Conservation (phyloP, 2,329 filamentous ascomycete genomes). For the Cladophialophora yegresii region DNA sequence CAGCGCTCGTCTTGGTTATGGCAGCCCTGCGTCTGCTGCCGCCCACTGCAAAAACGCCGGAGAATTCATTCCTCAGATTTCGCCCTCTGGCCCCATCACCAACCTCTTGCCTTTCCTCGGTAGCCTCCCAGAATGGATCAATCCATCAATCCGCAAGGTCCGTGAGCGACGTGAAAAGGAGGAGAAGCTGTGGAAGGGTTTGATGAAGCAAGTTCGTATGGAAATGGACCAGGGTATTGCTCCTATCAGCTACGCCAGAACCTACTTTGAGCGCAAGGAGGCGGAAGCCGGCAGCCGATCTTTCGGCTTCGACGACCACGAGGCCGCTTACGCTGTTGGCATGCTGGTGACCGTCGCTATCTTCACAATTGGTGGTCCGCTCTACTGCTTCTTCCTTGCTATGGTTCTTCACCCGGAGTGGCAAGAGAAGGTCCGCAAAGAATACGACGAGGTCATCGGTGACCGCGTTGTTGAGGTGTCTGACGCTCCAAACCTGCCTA, state of each 20-base stretch:
- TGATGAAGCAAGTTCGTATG: conserved; percentile 35
- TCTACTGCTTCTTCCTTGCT: conserved; percentile 40
- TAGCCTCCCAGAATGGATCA: conserved; percentile 37
- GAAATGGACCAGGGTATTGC: conserved; percentile 36
- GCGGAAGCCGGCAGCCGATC: conserved; percentile 30
- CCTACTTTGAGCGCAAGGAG: conserved; percentile 37
- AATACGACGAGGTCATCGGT: conserved; percentile 50
- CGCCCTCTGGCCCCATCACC: conserved; percentile 37
- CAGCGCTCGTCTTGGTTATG: conserved; percentile 36
- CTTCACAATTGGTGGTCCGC: conserved; percentile 38
- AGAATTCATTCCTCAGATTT: conserved; percentile 38
- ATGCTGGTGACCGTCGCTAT: conserved; percentile 38
- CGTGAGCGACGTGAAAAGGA: conserved; percentile 38
- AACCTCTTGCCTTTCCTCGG: conserved; percentile 37
- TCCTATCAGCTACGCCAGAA: conserved; percentile 35
- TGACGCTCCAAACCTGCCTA: conserved; percentile 44
- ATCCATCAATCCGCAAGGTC: conserved; percentile 34
- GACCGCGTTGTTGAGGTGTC: conserved; percentile 49
- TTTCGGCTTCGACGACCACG: conserved; percentile 36
- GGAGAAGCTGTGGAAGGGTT: conserved; percentile 38
- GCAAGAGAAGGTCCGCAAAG: conserved; percentile 50
- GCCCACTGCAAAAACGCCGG: conserved; percentile 38
- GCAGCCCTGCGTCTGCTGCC: conserved; percentile 34
- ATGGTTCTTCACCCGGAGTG: conserved; percentile 55
- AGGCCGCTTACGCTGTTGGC: conserved; percentile 37